Conservation (phyloP, 371 early-diverging fungal genomes). For the Parasitella parasitica region DNA sequence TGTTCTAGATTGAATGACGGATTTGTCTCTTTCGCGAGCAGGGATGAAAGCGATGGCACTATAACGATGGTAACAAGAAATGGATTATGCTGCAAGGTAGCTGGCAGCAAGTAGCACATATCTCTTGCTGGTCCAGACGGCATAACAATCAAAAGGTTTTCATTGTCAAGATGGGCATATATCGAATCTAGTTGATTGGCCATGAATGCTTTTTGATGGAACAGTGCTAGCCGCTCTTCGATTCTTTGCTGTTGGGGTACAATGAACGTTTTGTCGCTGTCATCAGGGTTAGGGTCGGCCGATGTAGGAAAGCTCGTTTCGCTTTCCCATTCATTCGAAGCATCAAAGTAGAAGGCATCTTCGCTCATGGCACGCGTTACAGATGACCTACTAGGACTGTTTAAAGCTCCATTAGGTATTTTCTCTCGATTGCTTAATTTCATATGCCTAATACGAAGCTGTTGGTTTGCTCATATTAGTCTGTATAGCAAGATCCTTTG, state of each 20-base stretch:
- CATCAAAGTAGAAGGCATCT: background rate
- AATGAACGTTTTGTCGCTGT: background rate
- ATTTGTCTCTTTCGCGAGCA: background rate
- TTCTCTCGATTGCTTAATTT: background rate
- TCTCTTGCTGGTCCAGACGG: background rate
- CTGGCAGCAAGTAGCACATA: background rate
- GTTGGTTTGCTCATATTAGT: background rate
- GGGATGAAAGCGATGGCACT: background rate
- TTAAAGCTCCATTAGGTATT: background rate
- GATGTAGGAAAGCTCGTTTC: background rate
- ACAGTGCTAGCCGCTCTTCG: background rate
- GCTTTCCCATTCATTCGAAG: background rate
- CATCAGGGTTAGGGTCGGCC: background rate
- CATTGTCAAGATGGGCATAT: background rate
- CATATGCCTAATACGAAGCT: background rate
- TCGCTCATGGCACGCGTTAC: background rate
- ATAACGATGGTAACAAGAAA: background rate
- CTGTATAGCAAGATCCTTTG: background rate
- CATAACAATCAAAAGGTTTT: background rate
- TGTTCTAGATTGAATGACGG: background rate
- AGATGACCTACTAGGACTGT: background rate
- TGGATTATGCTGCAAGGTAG: background rate
- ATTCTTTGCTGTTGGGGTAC: background rate
- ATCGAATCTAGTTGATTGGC: constrained; percentile 1
- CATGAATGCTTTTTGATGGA: background rate